Percentiles rank a stretch among this genome's conserved stretches.
phyloP scores from a whole-genome alignment of 1,284 basidiomycete species.

The Pseudozyma hubeiensis region DNA sequence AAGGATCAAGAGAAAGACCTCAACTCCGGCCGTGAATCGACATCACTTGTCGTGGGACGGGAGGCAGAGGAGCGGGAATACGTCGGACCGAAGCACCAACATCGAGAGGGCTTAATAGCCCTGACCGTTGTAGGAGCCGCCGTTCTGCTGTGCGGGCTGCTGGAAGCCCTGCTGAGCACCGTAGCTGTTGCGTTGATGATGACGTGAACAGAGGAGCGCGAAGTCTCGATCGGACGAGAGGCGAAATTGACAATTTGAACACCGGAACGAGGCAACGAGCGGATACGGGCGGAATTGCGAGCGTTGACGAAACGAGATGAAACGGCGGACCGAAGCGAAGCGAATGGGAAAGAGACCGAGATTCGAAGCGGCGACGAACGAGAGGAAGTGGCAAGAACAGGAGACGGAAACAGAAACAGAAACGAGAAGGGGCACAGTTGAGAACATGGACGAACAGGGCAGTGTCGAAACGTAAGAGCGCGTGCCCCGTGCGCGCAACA shows the following conservation, averaged over 20 bases:
- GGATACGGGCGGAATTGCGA: slow-evolving; percentile 5
- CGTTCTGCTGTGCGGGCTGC: slow-evolving; percentile 48
- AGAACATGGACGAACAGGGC: slow-evolving; percentile 24
- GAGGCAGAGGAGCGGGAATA: background rate
- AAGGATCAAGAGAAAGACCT: background rate
- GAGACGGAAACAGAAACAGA: slow-evolving; percentile 6
- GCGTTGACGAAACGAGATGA: slow-evolving; percentile 14
- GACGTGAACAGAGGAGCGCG: background rate
- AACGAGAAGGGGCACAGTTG: slow-evolving; percentile 20
- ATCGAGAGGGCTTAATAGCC: slow-evolving; percentile 42
- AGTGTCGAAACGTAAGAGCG: background rate
- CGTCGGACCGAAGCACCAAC: slow-evolving; percentile 1
- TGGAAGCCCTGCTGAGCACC: slow-evolving; percentile 47
- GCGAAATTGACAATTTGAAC: background rate
- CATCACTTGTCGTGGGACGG: no score
- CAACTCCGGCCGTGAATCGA: no score
- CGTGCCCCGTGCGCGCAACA: background rate
- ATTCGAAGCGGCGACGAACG: slow-evolving; percentile 1
- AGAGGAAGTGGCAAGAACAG: no score
- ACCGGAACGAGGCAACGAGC: slow-evolving; percentile 5
- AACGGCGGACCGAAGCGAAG: slow-evolving; percentile 2
- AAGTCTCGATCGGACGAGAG: background rate
- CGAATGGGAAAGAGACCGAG: slow-evolving; percentile 1
- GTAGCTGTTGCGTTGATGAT: slow-evolving; percentile 27
- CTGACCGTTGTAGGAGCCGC: slow-evolving; percentile 44